Evolutionary conservation across 805 yeast species (phyloP).

Genomic region (Wickerhamiella brachini): DNA sequence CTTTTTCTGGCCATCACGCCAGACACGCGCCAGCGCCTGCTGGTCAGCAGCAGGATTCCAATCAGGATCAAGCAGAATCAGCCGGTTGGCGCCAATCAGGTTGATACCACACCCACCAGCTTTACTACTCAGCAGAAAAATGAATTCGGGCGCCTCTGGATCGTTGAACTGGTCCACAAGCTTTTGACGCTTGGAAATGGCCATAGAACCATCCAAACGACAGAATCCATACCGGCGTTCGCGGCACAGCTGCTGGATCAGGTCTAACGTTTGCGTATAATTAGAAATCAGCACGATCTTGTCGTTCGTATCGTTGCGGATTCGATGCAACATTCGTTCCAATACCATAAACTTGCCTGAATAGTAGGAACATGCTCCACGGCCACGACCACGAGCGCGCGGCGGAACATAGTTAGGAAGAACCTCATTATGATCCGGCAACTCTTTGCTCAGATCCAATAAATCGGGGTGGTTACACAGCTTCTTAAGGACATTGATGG

Average conservation of each 20-base stretch:
- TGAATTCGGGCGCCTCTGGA: conserved; percentile 76
- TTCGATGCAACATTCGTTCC: conserved; percentile 69
- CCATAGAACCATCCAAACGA: conserved; percentile 86
- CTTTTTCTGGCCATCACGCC: conserved; percentile 98
- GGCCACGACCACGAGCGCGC: conserved; percentile 26
- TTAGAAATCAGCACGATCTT: conserved; percentile 90
- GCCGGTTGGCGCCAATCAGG: conserved; percentile 87
- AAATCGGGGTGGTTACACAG: conserved; percentile 91
- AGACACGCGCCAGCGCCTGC: conserved; percentile 92
- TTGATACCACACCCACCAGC: conserved; percentile 99
- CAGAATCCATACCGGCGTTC: conserved; percentile 57
- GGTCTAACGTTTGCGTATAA: conserved; percentile 85
- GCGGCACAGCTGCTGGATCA: conserved; percentile 79
- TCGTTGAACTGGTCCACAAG: conserved; percentile 84
- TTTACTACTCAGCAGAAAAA: conserved; percentile 79
- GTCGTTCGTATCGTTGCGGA: conserved; percentile 72
- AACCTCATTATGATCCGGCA: conserved; percentile 46
- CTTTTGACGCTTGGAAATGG: conserved; percentile 81
- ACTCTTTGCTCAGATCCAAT: conserved; percentile 58
- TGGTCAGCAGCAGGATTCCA: conserved; percentile 99
- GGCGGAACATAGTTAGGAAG: conserved; percentile 59
- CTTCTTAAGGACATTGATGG: conserved; percentile 78
- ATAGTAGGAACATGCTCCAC: conserved; percentile 63
- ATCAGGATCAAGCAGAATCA: conserved; percentile 78
- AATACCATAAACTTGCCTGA: conserved; percentile 81